Conservation (phyloP, 176 grass and related monocot species). For the Neostapfia colusana region DNA sequence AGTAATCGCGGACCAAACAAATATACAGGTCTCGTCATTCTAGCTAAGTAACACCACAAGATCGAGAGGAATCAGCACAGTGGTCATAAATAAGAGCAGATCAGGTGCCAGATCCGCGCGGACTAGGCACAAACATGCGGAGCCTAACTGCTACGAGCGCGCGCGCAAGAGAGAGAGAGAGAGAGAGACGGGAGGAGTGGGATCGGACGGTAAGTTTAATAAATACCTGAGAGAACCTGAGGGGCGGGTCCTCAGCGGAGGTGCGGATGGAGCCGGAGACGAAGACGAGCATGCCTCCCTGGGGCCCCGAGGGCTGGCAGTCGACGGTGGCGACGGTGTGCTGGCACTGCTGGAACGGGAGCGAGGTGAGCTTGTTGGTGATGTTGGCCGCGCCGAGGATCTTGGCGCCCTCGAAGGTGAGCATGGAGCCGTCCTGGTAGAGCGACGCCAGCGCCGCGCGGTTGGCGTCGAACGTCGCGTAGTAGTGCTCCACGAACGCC, state of each 20-base stretch:
- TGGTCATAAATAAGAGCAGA: background rate
- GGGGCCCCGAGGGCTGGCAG: conserved; percentile 76
- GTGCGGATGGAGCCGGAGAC: conserved; percentile 63
- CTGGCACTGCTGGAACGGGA: conserved; percentile 68
- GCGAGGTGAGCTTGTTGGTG: conserved; percentile 57
- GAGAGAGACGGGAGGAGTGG: background rate
- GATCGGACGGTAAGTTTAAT: background rate
- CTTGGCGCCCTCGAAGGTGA: conserved; percentile 75
- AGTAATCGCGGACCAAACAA: background rate
- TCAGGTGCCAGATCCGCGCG: background rate
- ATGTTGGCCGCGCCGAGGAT: conserved; percentile 51
- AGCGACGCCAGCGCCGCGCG: conserved; percentile 48
- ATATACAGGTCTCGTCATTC: background rate
- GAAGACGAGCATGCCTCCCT: conserved; percentile 78
- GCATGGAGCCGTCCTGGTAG: conserved; percentile 87
- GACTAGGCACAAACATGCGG: background rate
- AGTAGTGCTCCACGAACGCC: conserved; percentile 91
- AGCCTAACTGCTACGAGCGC: no score
- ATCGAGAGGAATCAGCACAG: conserved; percentile 11
- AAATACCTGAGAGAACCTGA: conserved; percentile 86
- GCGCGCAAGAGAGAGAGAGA: background rate
- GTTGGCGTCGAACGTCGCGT: conserved; percentile 80
- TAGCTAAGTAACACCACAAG: background rate
- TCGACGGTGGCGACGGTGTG: conserved; percentile 76
- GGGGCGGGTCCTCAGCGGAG: conserved; percentile 52